Percentiles rank a stretch among this genome's conserved stretches.
Evolutionary conservation across 2,329 filamentous ascomycete species (phyloP).

Genomic region (Xylariales sp.): DNA sequence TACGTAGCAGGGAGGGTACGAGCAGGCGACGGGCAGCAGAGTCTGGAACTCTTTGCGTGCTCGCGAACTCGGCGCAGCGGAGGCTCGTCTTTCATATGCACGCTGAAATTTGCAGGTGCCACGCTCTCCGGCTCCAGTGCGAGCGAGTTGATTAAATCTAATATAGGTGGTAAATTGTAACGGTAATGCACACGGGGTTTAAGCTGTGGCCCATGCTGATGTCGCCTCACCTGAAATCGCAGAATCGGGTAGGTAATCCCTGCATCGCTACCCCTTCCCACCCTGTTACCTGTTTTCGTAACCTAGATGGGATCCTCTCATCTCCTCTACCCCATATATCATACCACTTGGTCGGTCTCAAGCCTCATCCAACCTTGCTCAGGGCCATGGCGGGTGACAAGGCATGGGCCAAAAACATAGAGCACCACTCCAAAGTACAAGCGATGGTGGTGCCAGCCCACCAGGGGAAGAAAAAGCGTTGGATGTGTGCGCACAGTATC

Average conservation of each 20-base stretch:
- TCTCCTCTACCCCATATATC: constrained; percentile 7
- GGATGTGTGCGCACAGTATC: no score
- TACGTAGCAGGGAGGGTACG: no score
- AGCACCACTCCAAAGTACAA: no score
- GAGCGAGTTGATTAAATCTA: no score
- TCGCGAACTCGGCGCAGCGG: no score
- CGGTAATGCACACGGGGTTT: not conserved
- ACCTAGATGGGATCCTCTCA: constrained; percentile 6
- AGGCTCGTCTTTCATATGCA: no score
- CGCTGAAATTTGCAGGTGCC: no score
- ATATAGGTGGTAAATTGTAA: not conserved
- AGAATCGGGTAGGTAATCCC: not conserved
- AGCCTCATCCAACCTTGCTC: constrained; percentile 4
- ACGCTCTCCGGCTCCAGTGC: no score
- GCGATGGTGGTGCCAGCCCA: constrained; percentile 2
- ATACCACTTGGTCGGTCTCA: constrained; percentile 3
- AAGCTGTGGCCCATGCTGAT: not conserved
- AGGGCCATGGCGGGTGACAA: not conserved
- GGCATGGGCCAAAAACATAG: not conserved
- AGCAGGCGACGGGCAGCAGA: no score
- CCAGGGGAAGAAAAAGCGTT: constrained; percentile 1
- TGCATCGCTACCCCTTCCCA: constrained; percentile 2
- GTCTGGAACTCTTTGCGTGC: no score
- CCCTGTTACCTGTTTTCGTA: constrained; percentile 3
- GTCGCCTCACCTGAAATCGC: not conserved